Base-by-base conservation (phyloP, 106 monocot species). In the Iris macrosiphon region DNA sequence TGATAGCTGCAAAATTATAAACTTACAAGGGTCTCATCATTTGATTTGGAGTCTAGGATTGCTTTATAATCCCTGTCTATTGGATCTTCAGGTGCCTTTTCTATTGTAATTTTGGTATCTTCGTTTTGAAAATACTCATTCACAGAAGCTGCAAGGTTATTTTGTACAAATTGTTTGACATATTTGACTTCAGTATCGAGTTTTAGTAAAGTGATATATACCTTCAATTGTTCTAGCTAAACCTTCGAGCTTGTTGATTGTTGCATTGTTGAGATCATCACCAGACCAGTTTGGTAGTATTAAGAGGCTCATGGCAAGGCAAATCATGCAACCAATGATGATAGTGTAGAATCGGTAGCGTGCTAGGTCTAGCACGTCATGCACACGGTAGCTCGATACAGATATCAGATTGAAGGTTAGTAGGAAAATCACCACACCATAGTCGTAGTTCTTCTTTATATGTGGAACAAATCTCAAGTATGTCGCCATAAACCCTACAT, bases 401-500 rank as follows among this genome's bases (percentile, higher is more conserved):
- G 70, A 78, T 43, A 83, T 78, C 66, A 83, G 58, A 63, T 83
- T 84, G 72, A 84, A 84, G 20, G 84, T 84, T 4, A 84, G 72
- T 17, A 84, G 55, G 60, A 84, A 84, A 51, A 84, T 67, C 44
- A 84, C 22, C 9, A 79, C 75, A 12, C 84, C 84, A 31, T 83
- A 83, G 29, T 83, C 83, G 27, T 75, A 84, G 50, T 75, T 76
- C 57, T 72, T 82, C 64, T 79, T 84, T 17, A 84, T 72, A 17
- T 61, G 29, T 4, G 84, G 70, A 17, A 79, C n/a, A 54, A 84
- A 84, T 58, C 84, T 72, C 64, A 72, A 4, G 37, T 84, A 79
- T 44, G 79, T 84, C 1, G 67, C 67, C 19, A 20, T 15, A 61
- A 75, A 79, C 44, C 84, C 84, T 84, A 27, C 34, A 35, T 35